Conservation (phyloP, 108 stramenopile genomes). For the Pseudonitzschia delicatissima region DNA sequence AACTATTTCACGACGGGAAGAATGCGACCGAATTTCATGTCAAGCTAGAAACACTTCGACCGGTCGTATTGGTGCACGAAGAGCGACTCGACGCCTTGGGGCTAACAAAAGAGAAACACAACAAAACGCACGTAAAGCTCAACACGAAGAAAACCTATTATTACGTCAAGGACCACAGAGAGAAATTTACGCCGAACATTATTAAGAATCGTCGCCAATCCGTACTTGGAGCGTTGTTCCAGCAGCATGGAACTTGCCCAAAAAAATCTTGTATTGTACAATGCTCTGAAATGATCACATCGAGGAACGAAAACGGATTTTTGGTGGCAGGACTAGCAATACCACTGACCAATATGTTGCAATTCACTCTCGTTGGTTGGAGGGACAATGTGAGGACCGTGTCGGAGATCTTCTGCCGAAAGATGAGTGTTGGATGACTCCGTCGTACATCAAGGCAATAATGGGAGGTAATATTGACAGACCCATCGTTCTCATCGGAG, state of each 20-base stretch:
- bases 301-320: not conserved
- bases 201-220: not conserved
- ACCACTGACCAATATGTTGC: not conserved
- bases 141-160: not conserved
- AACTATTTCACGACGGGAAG: not conserved
- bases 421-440: slow-evolving; percentile 13
- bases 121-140: not conserved
- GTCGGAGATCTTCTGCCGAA: not conserved
- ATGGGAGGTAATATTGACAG: not conserved
- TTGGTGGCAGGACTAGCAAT: not conserved
- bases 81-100: slow-evolving; percentile 3
- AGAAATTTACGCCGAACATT: not conserved
- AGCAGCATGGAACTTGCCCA: slow-evolving; percentile 18
- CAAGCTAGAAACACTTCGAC: not conserved
- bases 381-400: not conserved
- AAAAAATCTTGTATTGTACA: slow-evolving; percentile 17
- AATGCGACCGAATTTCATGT: not conserved
- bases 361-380: slow-evolving; percentile 2
- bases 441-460: slow-evolving; percentile 4
- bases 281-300: not conserved
- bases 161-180: not conserved
- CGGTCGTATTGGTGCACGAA: not conserved
- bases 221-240: slow-evolving; percentile 11
- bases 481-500: slow-evolving; percentile 2
- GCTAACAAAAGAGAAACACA: not conserved